Evolutionary conservation across 139 green algal species (phyloP).

Genomic region (Medakamo hakoo): DNA sequence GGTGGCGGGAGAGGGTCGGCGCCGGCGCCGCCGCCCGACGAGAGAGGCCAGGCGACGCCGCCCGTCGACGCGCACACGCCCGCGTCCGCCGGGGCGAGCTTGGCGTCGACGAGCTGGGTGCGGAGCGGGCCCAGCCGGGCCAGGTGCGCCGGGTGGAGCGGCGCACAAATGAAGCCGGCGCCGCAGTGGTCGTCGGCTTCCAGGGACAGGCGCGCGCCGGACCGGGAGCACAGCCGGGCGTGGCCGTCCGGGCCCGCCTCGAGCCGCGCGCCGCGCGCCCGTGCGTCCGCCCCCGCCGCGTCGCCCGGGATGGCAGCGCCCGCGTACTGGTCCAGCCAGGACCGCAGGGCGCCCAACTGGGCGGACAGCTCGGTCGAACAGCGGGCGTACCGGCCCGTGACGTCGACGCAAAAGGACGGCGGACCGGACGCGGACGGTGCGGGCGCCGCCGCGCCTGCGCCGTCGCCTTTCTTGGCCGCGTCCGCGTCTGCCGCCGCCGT

Average conservation of each 20-base stretch:
- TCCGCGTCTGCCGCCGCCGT: too few species aligned
- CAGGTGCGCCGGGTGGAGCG: background rate
- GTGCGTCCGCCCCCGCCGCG: background rate
- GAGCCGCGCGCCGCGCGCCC: background rate
- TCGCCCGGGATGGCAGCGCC: too few species aligned
- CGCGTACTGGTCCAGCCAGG: background rate
- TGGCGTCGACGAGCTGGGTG: background rate
- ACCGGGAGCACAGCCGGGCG: background rate
- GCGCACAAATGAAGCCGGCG: background rate
- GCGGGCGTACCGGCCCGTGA: background rate
- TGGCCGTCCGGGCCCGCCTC: background rate
- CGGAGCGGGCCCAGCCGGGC: background rate
- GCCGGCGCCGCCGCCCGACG: background rate
- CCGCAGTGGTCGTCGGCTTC: background rate
- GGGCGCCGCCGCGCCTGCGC: too few species aligned
- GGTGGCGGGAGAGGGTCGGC: background rate
- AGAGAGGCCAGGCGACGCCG: too few species aligned
- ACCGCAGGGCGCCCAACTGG: background rate
- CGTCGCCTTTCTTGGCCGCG: too few species aligned
- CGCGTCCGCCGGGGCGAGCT: background rate
- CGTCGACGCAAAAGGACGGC: background rate
- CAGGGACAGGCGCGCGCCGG: background rate
- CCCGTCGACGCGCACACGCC: background rate
- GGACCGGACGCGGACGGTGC: background rate
- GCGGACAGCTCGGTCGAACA: background rate